These are phyloP conservation scores for Quercus wislizeni DNA, from an alignment of 306 rosid genomes.

Conservation along the genomic window DNA sequence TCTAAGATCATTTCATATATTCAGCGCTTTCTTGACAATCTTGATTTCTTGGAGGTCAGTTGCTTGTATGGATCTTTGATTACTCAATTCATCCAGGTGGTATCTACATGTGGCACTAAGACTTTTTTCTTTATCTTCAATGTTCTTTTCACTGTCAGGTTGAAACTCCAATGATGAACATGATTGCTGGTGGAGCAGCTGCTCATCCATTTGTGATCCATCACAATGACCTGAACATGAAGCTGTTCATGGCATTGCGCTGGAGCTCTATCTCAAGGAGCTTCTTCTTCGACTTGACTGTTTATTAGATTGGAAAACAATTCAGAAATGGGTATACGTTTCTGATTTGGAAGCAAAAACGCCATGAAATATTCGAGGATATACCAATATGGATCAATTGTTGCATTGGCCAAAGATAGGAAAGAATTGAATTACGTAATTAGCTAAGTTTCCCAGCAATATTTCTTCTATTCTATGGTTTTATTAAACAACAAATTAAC, in stretches of 20 bases:
- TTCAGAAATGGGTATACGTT: constrained; percentile 42
- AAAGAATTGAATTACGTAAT: not conserved
- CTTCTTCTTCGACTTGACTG: constrained; percentile 88
- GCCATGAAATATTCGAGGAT: not conserved
- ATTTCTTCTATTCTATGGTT: constrained; percentile 30
- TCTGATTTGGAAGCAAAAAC: not conserved
- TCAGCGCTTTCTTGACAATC: constrained; percentile 68
- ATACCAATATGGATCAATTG: not conserved
- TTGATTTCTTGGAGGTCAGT: constrained; percentile 93
- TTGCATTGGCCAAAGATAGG: not conserved
- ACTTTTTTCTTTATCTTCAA: no score
- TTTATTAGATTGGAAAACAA: constrained; percentile 96
- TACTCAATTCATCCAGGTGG: not conserved
- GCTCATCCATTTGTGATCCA: constrained; percentile 70
- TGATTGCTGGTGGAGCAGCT: constrained; percentile 98
- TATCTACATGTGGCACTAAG: not conserved
- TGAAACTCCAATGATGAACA: constrained; percentile 98
- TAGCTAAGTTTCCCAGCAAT: not conserved
- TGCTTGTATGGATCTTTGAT: not conserved
- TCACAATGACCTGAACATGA: no score
- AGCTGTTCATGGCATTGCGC: no score
- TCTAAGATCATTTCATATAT: constrained; percentile 58
- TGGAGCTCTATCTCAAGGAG: constrained; percentile 84
- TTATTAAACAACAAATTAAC: constrained; percentile 45
- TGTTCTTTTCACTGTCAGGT: constrained; percentile 40